A percentile compares a stretch with the other conserved stretches of the same genome.
Evolutionary conservation across 2,329 filamentous ascomycete genomes (phyloP).

Genomic region (Simplicillium aogashimaense): DNA sequence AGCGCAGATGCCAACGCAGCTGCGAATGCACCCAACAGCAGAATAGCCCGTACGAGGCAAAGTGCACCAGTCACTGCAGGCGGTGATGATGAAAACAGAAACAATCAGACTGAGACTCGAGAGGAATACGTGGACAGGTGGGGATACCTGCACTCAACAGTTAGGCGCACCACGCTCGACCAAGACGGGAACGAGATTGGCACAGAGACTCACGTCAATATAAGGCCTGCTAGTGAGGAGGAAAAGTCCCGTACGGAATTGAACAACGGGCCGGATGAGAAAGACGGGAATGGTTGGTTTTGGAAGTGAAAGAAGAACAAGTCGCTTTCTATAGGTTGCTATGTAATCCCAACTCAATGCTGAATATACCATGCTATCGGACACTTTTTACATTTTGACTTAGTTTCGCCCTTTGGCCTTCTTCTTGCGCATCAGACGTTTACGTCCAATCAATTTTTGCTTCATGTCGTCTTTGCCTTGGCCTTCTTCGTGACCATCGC

Average conservation of each 20-base stretch:
- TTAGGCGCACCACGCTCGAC: conserved; percentile 28
- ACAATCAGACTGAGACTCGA: conserved; percentile 23
- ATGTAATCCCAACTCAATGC: not conserved
- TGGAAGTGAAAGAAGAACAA: conserved; percentile 7
- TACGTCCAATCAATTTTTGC: conserved; percentile 77
- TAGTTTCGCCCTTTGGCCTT: conserved; percentile 32
- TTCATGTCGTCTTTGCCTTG: conserved; percentile 40
- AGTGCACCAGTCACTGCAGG: not conserved
- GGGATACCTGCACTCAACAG: conserved; percentile 32
- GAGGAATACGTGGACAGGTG: conserved; percentile 32
- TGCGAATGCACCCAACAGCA: not conserved
- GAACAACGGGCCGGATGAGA: not conserved
- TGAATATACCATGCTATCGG: not conserved
- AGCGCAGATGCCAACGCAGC: conserved; percentile 1
- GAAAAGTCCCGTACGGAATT: not conserved
- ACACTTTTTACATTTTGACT: not conserved
- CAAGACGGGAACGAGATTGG: conserved; percentile 30
- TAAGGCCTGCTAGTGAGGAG: conserved; percentile 18
- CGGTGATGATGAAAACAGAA: conserved; percentile 11
- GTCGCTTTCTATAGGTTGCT: too few species aligned
- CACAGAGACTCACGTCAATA: conserved; percentile 22
- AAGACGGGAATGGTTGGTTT: conserved; percentile 8
- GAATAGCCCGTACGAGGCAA: not conserved
- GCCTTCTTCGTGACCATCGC: conserved; percentile 24
- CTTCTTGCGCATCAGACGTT: conserved; percentile 69